Conservation (phyloP, 352 stramenopile species). For the Discostella stelligera region DNA sequence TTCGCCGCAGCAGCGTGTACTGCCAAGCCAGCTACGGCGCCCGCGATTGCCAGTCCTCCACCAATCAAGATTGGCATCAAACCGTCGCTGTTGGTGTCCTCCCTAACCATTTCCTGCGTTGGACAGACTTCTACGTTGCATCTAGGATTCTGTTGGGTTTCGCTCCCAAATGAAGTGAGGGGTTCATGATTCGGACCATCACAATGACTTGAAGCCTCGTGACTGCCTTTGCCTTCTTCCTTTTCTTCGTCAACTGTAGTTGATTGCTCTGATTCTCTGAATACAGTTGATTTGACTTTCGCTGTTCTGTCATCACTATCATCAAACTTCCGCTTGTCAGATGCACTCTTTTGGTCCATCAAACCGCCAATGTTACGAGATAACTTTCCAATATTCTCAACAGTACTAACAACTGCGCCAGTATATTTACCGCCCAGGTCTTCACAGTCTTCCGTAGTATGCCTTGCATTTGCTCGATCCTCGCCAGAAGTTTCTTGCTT, state of each 20-base stretch:
- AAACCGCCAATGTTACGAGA: constrained; percentile 27
- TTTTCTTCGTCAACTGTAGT: not conserved
- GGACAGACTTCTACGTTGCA: not conserved
- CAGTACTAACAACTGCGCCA: constrained; percentile 11
- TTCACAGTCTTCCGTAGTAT: not conserved
- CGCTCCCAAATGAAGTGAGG: not conserved
- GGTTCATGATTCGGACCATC: not conserved
- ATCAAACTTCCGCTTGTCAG: constrained; percentile 5
- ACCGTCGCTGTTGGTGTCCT: not conserved
- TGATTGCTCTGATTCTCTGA: not conserved
- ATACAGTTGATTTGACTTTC: not conserved
- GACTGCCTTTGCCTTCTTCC: not conserved
- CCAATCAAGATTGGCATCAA: constrained; percentile 4
- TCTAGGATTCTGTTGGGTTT: constrained; percentile 1
- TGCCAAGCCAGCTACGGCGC: constrained; percentile 10
- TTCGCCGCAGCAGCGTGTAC: constrained; percentile 4
- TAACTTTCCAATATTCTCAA: constrained; percentile 28
- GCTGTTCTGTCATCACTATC: not conserved
- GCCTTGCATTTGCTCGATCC: not conserved
- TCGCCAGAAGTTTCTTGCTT: constrained; percentile 8
- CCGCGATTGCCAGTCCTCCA: constrained; percentile 1
- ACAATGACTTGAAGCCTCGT: not conserved
- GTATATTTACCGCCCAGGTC: constrained; percentile 28
- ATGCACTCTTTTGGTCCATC: constrained; percentile 4
- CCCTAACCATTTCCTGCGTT: not conserved